A percentile compares a stretch with the other conserved stretches of the same genome.
Conservation (phyloP, 2,329 filamentous ascomycete species). For the Sporothrix pallida region DNA sequence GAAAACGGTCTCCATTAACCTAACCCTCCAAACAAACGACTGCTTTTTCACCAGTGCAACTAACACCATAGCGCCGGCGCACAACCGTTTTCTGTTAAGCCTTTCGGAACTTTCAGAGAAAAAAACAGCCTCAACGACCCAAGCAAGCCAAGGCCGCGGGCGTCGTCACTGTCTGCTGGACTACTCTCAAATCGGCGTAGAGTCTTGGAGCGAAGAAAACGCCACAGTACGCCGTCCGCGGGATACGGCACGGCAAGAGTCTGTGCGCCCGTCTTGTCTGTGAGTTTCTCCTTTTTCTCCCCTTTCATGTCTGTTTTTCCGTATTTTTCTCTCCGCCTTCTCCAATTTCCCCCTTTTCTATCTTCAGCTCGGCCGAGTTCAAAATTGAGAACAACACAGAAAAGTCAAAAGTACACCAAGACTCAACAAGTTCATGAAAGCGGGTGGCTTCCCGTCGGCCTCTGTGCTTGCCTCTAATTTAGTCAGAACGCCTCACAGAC, state of each 20-base stretch:
- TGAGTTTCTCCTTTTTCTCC: not conserved
- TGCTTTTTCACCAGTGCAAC: not conserved
- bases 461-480: conserved; percentile 6
- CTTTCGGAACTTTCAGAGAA: not conserved
- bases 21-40: not conserved
- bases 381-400: not conserved
- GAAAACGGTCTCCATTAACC: not conserved
- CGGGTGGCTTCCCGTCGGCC: not conserved
- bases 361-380: not conserved
- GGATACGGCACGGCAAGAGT: conserved; percentile 2
- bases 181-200: not conserved
- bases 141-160: not conserved
- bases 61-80: not conserved
- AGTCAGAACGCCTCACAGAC: conserved; percentile 2
- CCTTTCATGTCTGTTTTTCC: not conserved
- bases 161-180: not conserved
- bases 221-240: not conserved
- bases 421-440: not conserved
- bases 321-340: not conserved
- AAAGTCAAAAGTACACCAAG: not conserved
- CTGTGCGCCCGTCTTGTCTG: not conserved
- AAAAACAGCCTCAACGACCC: not conserved
- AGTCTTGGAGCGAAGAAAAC: not conserved
- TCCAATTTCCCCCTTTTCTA: not conserved
- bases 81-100: not conserved